Evolutionary conservation across 2,329 filamentous ascomycete species (phyloP).

Genomic region (Trichoderma aggressivum): DNA sequence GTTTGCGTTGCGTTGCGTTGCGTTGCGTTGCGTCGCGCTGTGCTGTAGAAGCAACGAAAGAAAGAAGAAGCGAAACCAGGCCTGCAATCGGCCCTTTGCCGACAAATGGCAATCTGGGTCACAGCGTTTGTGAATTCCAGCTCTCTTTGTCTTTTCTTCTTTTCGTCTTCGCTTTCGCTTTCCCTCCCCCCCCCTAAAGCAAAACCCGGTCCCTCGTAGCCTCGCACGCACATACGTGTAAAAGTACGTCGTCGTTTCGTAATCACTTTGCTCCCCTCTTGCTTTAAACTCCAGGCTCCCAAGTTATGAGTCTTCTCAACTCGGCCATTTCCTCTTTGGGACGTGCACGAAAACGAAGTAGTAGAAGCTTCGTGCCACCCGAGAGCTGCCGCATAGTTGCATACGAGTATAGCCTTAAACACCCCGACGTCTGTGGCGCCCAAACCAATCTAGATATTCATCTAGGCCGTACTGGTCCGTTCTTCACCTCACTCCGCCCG

Average conservation of each 20-base stretch:
- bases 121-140: neutral
- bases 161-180: neutral
- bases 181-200: neutral
- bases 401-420: slow-evolving; percentile 1
- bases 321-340: slow-evolving; percentile 14
- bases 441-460: slow-evolving; percentile 7
- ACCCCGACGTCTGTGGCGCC: neutral
- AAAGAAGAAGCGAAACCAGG: neutral
- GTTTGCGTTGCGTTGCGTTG: neutral
- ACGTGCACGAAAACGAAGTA: slow-evolving; percentile 9
- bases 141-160: neutral
- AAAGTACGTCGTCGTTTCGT: slow-evolving; percentile 14
- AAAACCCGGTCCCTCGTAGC: neutral
- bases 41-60: neutral
- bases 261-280: neutral
- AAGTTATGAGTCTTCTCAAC: slow-evolving; percentile 6
- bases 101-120: neutral
- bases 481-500: neutral
- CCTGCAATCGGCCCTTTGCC: slow-evolving; percentile 9
- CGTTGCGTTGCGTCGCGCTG: neutral
- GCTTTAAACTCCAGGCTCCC: slow-evolving; percentile 3
- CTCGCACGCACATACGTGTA: neutral
- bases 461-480: neutral
- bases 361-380: slow-evolving; percentile 2
- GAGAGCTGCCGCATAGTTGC: slow-evolving; percentile 5